Evolutionary conservation across 495 filamentous ascomycete genomes (phyloP), one percentile per base, ranked within the genome.

Genomic region (Chaetomidium leptoderma): DNA sequence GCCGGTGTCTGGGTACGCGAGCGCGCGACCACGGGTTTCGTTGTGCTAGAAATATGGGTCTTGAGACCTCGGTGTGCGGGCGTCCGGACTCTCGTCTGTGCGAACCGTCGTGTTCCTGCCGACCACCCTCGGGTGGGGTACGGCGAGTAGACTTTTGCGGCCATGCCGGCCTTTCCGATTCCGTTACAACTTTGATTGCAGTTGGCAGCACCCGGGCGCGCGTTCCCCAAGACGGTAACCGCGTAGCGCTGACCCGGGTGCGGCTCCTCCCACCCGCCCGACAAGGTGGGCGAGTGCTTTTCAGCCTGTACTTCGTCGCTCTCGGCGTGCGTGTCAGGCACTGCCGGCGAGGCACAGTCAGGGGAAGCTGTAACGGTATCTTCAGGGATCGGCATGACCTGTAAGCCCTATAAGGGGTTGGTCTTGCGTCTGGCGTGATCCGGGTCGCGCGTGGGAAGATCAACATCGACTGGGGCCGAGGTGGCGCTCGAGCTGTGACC

Each of bases 331-430:
- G 45, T 61, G 62, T 52, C 39, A 7, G 63, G 68, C 62, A 32
- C 54, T 49, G 49, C 29, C 14, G 58, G 46, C 43, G 36, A 48
- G 27, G 55, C 17, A 45, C 29, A 23, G 24, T 64, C 55, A 51
- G 55, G 52, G 40, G 63, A 59, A 61, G 58, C 55, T 57, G 69
- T 55, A 53, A 60, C 65, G 58, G 71, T 71, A 64, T 67, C 60
- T 55, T 71, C 58, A 60, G 66, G 71, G 65, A 71, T 69, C 72
- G 70, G 65, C 74, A 75, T 77, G 77, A 73, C 79, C 78, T 82
- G 76, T 71, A 68, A 76, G 63, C 72, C 72, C 77, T 77, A 82
- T 79, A 76, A 76, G 45, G 67, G 68, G 59, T 61, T 70, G 43
- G 65, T 73, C 61, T 52, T 66, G 59, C 66, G 66, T 21, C 66